A percentile compares a stretch with the other conserved stretches of the same genome.
Conservation (phyloP, 2,329 filamentous ascomycete species). For the Neoascochyta sp. region DNA sequence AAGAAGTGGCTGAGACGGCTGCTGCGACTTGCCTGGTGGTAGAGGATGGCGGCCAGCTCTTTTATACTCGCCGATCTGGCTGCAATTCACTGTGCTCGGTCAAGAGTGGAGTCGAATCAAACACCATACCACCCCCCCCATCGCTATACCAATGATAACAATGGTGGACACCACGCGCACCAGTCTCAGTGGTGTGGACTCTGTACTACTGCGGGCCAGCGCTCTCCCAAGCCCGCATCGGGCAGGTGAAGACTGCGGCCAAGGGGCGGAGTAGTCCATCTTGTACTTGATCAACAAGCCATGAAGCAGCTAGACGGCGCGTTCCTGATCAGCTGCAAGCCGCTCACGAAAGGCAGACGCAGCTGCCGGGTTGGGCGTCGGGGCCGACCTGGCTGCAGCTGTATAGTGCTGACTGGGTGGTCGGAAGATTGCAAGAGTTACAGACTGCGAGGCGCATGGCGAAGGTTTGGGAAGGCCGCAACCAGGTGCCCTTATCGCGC, state of each 20-base stretch:
- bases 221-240: conserved; percentile 17
- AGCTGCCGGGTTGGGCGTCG: conserved; percentile 27
- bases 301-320: conserved; percentile 10
- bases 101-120: conserved; percentile 6
- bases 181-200: conserved; percentile 7
- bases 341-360: conserved; percentile 7
- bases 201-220: conserved; percentile 14
- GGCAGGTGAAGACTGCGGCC: conserved; percentile 24
- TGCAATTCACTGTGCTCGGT: too few relatives aligned
- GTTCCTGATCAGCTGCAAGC: conserved; percentile 19
- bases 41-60: too few relatives aligned
- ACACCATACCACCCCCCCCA: conserved; percentile 7
- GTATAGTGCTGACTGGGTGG: conserved; percentile 11
- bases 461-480: conserved; percentile 8
- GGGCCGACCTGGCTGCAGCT: conserved; percentile 28
- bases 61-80: too few relatives aligned
- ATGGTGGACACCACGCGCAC: conserved; percentile 27
- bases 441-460: conserved; percentile 7
- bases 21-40: too few relatives aligned
- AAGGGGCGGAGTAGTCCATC: conserved; percentile 18
- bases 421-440: conserved; percentile 18
- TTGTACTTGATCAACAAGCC: conserved; percentile 11
- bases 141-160: conserved; percentile 27
- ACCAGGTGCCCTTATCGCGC: conserved; percentile 29
- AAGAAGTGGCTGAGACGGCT: too few relatives aligned